Conservation (phyloP, 2,329 filamentous ascomycete species). For the Colletotrichum sp. region DNA sequence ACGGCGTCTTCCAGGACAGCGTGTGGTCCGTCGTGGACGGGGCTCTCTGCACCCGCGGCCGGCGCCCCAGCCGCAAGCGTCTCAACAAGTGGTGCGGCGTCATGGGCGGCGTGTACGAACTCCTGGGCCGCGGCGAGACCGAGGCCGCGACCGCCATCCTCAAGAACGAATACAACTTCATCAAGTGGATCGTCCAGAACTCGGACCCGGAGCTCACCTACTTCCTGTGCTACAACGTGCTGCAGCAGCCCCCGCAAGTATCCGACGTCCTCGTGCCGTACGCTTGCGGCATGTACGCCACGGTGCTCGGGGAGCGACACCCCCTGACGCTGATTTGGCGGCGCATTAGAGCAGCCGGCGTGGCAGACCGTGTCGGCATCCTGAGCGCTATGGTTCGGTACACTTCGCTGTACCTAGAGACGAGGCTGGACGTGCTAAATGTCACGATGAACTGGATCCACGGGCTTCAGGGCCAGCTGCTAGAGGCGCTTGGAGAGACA, state of each 20-base stretch:
- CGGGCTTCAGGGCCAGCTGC: not conserved
- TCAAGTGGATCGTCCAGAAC: not conserved
- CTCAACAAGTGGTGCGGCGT: not conserved
- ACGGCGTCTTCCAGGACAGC: not conserved
- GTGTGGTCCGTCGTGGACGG: not conserved
- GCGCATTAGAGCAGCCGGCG: rapidly evolving
- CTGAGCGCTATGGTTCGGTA: not conserved
- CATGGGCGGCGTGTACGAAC: rapidly evolving
- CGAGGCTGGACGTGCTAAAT: not conserved
- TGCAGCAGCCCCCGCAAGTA: not conserved
- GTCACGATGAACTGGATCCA: not conserved
- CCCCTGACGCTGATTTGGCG: not conserved
- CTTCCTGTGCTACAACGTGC: not conserved
- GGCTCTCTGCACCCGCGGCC: not conserved
- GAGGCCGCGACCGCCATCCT: not conserved
- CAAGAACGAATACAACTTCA: not conserved
- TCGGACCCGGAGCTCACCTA: not conserved
- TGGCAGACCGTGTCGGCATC: not conserved
- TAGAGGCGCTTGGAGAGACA: not conserved
- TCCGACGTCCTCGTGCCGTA: not conserved
- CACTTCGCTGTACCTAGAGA: rapidly evolving
- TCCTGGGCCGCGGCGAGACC: rapidly evolving
- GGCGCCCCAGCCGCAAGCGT: not conserved
- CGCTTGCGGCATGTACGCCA: not conserved
- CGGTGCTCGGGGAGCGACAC: not conserved